Evolutionary conservation across 106 monocot species (phyloP).

Genomic region (Dendrobium catenatum): DNA sequence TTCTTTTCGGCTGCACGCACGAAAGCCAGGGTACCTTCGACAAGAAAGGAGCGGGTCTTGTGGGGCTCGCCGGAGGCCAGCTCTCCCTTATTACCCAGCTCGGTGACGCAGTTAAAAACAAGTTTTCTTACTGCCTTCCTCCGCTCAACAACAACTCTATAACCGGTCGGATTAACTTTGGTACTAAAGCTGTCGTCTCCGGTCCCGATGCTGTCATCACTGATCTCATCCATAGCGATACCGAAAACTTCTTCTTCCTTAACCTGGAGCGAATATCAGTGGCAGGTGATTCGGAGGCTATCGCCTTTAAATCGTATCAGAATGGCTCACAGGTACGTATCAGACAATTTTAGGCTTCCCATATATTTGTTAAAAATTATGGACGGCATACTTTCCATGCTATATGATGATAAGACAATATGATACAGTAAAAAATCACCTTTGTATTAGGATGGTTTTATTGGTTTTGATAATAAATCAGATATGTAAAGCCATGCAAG

Average conservation of each 20-base stretch:
- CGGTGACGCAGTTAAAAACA: conserved; percentile 15
- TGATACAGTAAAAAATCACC: too few species aligned
- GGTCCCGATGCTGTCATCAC: conserved; percentile 9
- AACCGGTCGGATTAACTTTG: conserved; percentile 25
- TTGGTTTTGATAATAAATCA: too few species aligned
- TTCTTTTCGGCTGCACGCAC: conserved; percentile 33
- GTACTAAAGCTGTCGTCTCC: conserved; percentile 5
- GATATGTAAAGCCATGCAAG: too few species aligned
- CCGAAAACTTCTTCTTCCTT: conserved; percentile 17
- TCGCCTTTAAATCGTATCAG: too few species aligned
- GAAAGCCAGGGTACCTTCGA: conserved; percentile 20
- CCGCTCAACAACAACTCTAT: not conserved
- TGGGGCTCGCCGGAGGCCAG: conserved; percentile 38
- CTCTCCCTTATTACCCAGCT: conserved; percentile 41
- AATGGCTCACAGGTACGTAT: too few species aligned
- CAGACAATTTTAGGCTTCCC: too few species aligned
- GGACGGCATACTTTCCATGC: too few species aligned
- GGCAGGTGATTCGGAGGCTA: not conserved
- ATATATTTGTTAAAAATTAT: too few species aligned
- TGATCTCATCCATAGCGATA: not conserved
- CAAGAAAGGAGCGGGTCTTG: conserved; percentile 15
- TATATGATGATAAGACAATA: too few species aligned
- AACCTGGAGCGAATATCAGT: conserved; percentile 18
- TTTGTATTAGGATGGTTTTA: too few species aligned
- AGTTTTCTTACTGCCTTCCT: conserved; percentile 48